Evolutionary conservation across 2,329 filamentous ascomycete species (phyloP).

Genomic region (Lomentospora prolificans): DNA sequence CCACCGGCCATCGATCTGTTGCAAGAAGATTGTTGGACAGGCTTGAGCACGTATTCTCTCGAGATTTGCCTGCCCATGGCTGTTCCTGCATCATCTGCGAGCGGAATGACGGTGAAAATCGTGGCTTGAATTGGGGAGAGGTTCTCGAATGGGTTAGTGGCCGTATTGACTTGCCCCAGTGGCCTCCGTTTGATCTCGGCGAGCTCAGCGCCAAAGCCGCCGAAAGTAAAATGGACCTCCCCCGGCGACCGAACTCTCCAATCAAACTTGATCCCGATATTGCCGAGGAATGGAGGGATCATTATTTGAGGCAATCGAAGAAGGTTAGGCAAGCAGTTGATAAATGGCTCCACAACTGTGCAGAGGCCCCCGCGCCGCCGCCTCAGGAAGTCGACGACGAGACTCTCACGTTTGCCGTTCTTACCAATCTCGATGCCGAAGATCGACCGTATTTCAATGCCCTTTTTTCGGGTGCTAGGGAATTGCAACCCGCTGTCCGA

Average conservation of each 20-base stretch:
- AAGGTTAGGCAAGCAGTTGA: constrained; percentile 90
- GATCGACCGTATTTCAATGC: constrained; percentile 77
- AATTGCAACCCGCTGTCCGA: constrained; percentile 45
- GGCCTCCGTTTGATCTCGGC: constrained; percentile 78
- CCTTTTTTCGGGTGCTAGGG: constrained; percentile 53
- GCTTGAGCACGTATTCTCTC: constrained; percentile 85
- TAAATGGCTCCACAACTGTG: constrained; percentile 76
- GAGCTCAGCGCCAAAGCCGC: constrained; percentile 51
- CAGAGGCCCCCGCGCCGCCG: constrained; percentile 61
- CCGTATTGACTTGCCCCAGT: constrained; percentile 71
- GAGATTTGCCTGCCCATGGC: constrained; percentile 79
- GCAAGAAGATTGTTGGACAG: constrained; percentile 81
- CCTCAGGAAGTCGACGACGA: constrained; percentile 90
- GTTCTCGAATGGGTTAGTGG: constrained; percentile 89
- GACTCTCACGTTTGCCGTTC: constrained; percentile 84
- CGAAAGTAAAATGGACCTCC: constrained; percentile 44
- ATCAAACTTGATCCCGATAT: constrained; percentile 85
- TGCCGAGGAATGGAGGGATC: constrained; percentile 83
- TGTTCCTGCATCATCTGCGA: constrained; percentile 82
- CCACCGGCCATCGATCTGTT: constrained; percentile 91
- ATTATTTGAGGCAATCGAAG: constrained; percentile 84
- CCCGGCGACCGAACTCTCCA: constrained; percentile 47
- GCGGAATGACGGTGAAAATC: constrained; percentile 47
- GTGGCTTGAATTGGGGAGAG: constrained; percentile 86
- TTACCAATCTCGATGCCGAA: constrained; percentile 71